Evolutionary conservation across 2,329 filamentous ascomycete species (phyloP).

Genomic region (Hyphodiscus sp.): DNA sequence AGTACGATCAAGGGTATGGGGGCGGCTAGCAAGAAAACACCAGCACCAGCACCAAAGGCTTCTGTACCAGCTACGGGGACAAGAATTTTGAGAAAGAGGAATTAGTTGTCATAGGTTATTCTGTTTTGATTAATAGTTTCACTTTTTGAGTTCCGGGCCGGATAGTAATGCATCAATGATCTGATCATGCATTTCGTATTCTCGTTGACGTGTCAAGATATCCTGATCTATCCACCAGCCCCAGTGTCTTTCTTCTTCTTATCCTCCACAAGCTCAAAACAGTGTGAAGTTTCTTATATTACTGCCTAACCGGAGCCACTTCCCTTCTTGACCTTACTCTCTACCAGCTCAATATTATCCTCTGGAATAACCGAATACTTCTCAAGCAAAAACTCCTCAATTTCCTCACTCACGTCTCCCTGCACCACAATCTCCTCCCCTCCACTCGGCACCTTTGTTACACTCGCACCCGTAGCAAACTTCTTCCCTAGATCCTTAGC

Average conservation of each 20-base stretch:
- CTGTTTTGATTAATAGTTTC: conserved; percentile 1
- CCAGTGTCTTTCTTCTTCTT: conserved; percentile 65
- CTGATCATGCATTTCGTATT: not conserved
- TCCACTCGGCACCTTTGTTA: conserved; percentile 80
- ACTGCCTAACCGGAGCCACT: too few relatives aligned
- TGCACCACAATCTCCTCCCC: conserved; percentile 97
- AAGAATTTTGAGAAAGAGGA: conserved; percentile 30
- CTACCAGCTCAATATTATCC: conserved; percentile 89
- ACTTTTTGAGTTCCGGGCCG: conserved; percentile 9
- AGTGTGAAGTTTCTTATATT: too few relatives aligned
- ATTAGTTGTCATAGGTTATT: conserved; percentile 13
- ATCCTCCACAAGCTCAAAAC: too few relatives aligned
- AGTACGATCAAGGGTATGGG: conserved; percentile 46
- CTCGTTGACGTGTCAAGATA: not conserved
- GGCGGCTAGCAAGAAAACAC: conserved; percentile 31
- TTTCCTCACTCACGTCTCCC: conserved; percentile 91
- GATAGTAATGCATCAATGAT: not conserved
- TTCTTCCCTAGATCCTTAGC: conserved; percentile 98
- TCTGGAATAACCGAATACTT: conserved; percentile 87
- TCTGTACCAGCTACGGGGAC: conserved; percentile 29
- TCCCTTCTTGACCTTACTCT: too few relatives aligned
- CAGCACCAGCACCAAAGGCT: conserved; percentile 47
- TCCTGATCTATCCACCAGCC: not conserved
- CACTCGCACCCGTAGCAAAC: conserved; percentile 88
- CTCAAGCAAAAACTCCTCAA: conserved; percentile 84